phyloP scores from a whole-genome alignment of 805 yeast species.

The Wickerhamiella galacta region DNA sequence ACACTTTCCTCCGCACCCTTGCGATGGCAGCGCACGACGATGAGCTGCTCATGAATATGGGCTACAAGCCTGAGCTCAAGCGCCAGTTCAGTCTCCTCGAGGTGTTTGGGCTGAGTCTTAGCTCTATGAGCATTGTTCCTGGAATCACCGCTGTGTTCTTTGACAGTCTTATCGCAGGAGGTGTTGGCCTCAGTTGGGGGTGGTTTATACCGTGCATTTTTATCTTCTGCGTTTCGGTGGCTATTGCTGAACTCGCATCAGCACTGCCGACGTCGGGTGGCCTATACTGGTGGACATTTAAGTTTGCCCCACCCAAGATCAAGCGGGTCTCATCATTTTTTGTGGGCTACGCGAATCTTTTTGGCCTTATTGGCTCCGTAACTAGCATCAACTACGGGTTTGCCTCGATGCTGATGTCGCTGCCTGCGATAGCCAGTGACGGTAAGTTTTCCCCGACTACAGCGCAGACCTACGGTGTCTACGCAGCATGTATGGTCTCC shows the following conservation, averaged over 20 bases:
- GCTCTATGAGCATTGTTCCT: constrained; percentile 42
- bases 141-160: constrained; percentile 38
- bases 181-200: constrained; percentile 51
- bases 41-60: constrained; percentile 29
- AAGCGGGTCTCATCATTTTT: constrained; percentile 40
- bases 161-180: constrained; percentile 38
- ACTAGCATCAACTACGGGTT: constrained; percentile 53
- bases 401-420: constrained; percentile 21
- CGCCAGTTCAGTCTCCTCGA: constrained; percentile 42
- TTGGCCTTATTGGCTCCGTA: constrained; percentile 45
- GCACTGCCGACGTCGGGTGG: constrained; percentile 58
- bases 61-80: constrained; percentile 48
- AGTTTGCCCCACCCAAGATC: constrained; percentile 38
- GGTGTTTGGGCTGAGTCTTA: constrained; percentile 32
- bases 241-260: constrained; percentile 46
- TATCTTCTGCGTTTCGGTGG: constrained; percentile 38
- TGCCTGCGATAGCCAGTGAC: constrained; percentile 20
- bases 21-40: too few relatives aligned
- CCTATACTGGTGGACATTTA: constrained; percentile 51
- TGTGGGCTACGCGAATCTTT: constrained; percentile 47
- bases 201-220: constrained; percentile 38
- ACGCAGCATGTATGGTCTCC: constrained; percentile 38
- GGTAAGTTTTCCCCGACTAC: constrained; percentile 38
- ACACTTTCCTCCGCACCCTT: too few relatives aligned
- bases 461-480: constrained; percentile 45